Percentiles rank a stretch among this genome's conserved stretches.
Evolutionary conservation across 1,284 basidiomycete genomes (phyloP).

Genomic region (Cryptococcus maquisensis): DNA sequence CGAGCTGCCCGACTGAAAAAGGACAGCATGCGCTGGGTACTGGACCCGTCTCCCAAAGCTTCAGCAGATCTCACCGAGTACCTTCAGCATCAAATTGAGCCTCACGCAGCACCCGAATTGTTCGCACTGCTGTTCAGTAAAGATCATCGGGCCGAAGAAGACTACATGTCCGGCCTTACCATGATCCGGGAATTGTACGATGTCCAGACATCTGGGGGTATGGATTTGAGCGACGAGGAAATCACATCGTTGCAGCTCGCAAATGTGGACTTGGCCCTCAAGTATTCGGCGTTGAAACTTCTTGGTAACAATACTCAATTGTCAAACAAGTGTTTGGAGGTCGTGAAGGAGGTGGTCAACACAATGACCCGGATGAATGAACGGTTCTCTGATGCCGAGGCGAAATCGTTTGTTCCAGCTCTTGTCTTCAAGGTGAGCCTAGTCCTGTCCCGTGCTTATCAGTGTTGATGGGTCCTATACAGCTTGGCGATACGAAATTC

Average conservation of each 20-base stretch:
- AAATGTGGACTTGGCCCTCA: slow-evolving; percentile 87
- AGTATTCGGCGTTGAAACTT: slow-evolving; percentile 87
- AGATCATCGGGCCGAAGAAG: slow-evolving; percentile 93
- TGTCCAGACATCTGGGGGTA: slow-evolving; percentile 59
- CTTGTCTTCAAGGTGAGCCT: slow-evolving; percentile 76
- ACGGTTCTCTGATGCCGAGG: slow-evolving; percentile 83
- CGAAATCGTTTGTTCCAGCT: slow-evolving; percentile 82
- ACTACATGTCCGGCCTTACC: slow-evolving; percentile 74
- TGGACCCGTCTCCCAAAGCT: slow-evolving; percentile 63
- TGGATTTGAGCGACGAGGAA: slow-evolving; percentile 56
- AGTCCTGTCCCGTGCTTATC: not conserved
- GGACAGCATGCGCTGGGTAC: slow-evolving; percentile 75
- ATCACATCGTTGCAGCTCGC: slow-evolving; percentile 70
- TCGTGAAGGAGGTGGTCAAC: slow-evolving; percentile 72
- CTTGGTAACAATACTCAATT: slow-evolving; percentile 93
- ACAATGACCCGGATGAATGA: slow-evolving; percentile 69
- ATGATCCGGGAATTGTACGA: slow-evolving; percentile 72
- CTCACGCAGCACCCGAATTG: slow-evolving; percentile 70
- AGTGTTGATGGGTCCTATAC: slow-evolving; percentile 2
- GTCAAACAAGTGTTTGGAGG: slow-evolving; percentile 81
- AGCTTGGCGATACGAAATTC: slow-evolving; percentile 56
- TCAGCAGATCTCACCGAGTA: slow-evolving; percentile 75
- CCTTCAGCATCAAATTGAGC: slow-evolving; percentile 87
- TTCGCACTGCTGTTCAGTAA: slow-evolving; percentile 83
- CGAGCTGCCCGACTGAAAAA: slow-evolving; percentile 71